Conservation (phyloP, 257 asterid genomes). For the Fraxinus pennsylvanica region DNA sequence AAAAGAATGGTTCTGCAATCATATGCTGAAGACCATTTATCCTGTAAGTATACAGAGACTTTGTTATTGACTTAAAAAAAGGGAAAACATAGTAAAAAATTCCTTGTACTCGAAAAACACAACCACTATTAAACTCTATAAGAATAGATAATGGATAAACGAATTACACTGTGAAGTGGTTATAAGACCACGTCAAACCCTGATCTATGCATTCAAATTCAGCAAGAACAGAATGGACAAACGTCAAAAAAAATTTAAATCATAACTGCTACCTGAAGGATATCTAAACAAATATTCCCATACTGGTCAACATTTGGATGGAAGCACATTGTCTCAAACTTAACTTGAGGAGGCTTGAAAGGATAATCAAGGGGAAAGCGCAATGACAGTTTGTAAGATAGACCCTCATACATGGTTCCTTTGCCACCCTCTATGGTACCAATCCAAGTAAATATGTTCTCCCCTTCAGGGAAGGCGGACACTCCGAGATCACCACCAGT, state of each 20-base stretch:
- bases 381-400: slow-evolving; percentile 57
- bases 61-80: neutral
- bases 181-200: neutral
- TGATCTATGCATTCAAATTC: neutral
- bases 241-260: neutral
- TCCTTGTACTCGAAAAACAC: neutral
- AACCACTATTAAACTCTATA: neutral
- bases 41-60: slow-evolving; percentile 34
- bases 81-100: neutral
- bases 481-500: slow-evolving; percentile 64
- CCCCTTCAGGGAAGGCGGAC: slow-evolving; percentile 77
- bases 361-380: slow-evolving; percentile 77
- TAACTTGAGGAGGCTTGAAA: slow-evolving; percentile 79
- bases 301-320: slow-evolving; percentile 75
- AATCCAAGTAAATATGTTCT: slow-evolving; percentile 65
- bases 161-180: neutral
- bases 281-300: slow-evolving; percentile 72
- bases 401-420: slow-evolving; percentile 65
- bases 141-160: neutral
- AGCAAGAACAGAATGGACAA: neutral
- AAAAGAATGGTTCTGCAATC: slow-evolving; percentile 76
- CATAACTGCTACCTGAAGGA: slow-evolving; percentile 56
- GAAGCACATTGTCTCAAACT: slow-evolving; percentile 71
- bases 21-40: slow-evolving; percentile 81
- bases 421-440: slow-evolving; percentile 70